These are phyloP conservation scores for Punica granatum DNA, from an alignment of 345 rosid species.

Conservation along the genomic window DNA sequence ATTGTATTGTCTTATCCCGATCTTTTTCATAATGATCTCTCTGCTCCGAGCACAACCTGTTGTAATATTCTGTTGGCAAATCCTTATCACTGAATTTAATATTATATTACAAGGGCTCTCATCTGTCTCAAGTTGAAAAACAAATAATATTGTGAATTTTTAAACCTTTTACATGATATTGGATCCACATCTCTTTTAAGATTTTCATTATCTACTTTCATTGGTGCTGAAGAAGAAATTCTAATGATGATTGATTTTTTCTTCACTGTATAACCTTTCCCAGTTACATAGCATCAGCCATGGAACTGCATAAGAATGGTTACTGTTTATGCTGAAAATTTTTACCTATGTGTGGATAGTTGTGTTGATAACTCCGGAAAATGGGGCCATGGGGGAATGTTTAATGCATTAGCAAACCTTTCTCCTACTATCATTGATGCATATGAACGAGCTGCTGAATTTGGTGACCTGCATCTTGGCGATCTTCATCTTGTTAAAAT, in stretches of 20 bases:
- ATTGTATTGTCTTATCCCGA: too few relatives aligned
- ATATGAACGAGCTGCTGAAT: conserved; percentile 53
- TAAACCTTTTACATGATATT: not conserved
- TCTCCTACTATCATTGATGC: conserved; percentile 45
- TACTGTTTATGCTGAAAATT: not conserved
- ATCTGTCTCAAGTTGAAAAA: not conserved
- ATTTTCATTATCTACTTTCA: not conserved
- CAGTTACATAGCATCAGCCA: too few relatives aligned
- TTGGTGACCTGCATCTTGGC: conserved; percentile 76
- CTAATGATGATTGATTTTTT: not conserved
- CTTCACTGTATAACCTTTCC: too few relatives aligned
- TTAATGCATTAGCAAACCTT: conserved; percentile 54
- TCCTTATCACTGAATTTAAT: not conserved
- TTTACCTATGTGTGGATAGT: conserved; percentile 21
- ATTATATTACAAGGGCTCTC: not conserved
- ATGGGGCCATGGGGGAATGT: conserved; percentile 94
- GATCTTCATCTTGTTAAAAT: conserved; percentile 68
- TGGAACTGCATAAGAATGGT: not conserved
- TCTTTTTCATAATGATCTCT: too few relatives aligned
- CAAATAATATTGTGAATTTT: not conserved
- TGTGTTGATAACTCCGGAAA: conserved; percentile 81
- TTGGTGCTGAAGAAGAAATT: not conserved
- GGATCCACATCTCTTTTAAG: not conserved
- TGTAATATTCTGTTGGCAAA: not conserved
- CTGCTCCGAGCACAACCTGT: too few relatives aligned